Evolutionary conservation across 768 basidiomycete species (phyloP), one percentile per base, ranked within the genome.

Genomic region (Cystofilobasidium macerans): DNA sequence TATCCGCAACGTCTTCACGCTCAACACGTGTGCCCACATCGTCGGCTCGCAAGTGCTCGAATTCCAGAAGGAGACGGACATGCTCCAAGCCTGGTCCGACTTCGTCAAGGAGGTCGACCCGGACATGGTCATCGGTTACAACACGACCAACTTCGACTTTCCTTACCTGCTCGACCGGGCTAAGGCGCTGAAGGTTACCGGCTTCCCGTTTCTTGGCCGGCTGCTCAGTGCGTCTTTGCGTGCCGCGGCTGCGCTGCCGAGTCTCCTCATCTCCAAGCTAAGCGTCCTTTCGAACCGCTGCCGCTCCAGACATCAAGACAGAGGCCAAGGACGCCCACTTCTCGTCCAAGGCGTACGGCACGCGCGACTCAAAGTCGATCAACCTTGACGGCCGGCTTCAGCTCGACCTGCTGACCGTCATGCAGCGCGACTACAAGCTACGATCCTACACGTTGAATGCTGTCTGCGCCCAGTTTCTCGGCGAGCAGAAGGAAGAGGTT

Each of bases 401-500:
- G 76, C 84, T 99, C 59, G 95, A 99, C 79, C 78, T 99, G 20
- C 82, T 99, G 40, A 92, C 97, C 71, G 92, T 89, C 75, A 98
- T 99, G 92, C 94, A 98, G 73, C 84, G 95, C 70, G 95, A 99
- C 76, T 88, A 97, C 79, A 99, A 98, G 73, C 79, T 99, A 7
- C 86, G 95, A 12, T 92, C 89, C 71, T 99, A 99, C 75, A 90
- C 94, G 3, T 85, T 99, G 71, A 99, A 99, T 76, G 87, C 95
- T 6, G 95, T 99, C 63, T 99, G 95, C 73, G 87, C 95, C 1
- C 89, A 94, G 71, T 99, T 99, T 76, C 80, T 99, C 4, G 93
- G 92, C 33, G 95, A 99, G 76, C 95, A 99, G 76, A 99, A 99
- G 75, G 95, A 99, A 75, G 95, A 99, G 70, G 95, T 99, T 24